Percentiles rank a stretch among this genome's conserved stretches.
Conservation (phyloP, 176 grass and related monocot genomes). For the Eleusine indica region DNA sequence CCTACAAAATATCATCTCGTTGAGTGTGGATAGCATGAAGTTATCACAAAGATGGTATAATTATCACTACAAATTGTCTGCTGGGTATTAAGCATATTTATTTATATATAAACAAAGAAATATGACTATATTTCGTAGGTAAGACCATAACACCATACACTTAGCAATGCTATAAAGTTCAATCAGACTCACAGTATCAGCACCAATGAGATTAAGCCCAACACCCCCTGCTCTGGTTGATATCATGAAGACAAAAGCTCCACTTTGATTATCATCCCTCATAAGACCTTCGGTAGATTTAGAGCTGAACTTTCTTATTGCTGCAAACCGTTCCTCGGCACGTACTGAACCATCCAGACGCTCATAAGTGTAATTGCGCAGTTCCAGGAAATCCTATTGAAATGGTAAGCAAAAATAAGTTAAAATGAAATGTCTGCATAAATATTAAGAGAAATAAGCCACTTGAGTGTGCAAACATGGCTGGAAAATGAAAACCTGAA, state of each 20-base stretch:
- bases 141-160: neutral
- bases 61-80: slow-evolving; percentile 23
- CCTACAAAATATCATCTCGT: slow-evolving; percentile 51
- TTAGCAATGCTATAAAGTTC: slow-evolving; percentile 36
- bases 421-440: neutral
- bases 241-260: slow-evolving; percentile 96
- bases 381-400: slow-evolving; percentile 89
- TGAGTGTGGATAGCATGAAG: slow-evolving; percentile 31
- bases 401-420: slow-evolving; percentile 13
- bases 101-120: slow-evolving; percentile 12
- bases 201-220: slow-evolving; percentile 94
- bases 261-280: slow-evolving; percentile 58
- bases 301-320: slow-evolving; percentile 86
- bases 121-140: slow-evolving; percentile 17
- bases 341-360: slow-evolving; percentile 93
- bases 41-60: slow-evolving; percentile 20
- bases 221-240: slow-evolving; percentile 96
- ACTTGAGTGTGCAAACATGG: slow-evolving; percentile 1
- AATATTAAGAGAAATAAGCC: too few relatives aligned
- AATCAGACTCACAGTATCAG: slow-evolving; percentile 93
- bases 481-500: slow-evolving; percentile 67
- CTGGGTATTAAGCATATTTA: slow-evolving; percentile 19
- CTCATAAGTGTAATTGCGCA: slow-evolving; percentile 89
- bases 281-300: slow-evolving; percentile 46
- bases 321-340: slow-evolving; percentile 92